A percentile compares a stretch with the other conserved stretches of the same genome.
These are phyloP conservation scores for Cicer pinnatifidum DNA, from an alignment of 306 rosid species.

Conservation along the genomic window DNA sequence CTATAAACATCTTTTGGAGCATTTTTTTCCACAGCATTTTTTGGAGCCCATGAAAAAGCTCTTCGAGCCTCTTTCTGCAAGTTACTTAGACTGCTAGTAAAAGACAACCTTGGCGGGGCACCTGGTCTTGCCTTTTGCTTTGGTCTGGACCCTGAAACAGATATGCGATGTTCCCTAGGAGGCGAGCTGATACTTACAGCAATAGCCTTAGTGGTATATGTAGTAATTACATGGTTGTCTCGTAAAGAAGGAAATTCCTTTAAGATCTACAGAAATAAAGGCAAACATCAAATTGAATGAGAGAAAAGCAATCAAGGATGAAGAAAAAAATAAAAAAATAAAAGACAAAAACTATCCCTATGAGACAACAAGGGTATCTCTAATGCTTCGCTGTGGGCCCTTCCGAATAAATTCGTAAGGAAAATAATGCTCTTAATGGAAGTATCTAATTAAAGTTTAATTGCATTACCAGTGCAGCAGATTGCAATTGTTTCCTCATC, in stretches of 20 bases:
- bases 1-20: constrained; percentile 84
- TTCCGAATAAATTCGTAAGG: constrained; percentile 21
- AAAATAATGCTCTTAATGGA: constrained; percentile 30
- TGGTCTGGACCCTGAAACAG: constrained; percentile 79
- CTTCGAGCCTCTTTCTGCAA: constrained; percentile 95
- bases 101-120: constrained; percentile 66
- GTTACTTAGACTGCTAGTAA: constrained; percentile 86
- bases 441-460: constrained; percentile 40
- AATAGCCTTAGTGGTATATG: constrained; percentile 85
- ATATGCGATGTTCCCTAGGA: constrained; percentile 84
- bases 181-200: constrained; percentile 80
- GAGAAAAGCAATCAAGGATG: constrained; percentile 34
- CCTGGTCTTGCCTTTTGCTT: constrained; percentile 82
- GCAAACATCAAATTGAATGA: constrained; percentile 30
- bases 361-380: constrained; percentile 21
- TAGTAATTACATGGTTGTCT: constrained; percentile 73
- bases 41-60: constrained; percentile 97
- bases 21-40: constrained; percentile 71
- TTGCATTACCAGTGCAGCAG: constrained; percentile 78
- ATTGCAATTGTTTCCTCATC: constrained; percentile 95
- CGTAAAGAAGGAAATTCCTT: constrained; percentile 90
- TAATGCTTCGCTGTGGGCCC: constrained; percentile 21
- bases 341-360: constrained; percentile 24
- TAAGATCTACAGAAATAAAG: constrained; percentile 65
- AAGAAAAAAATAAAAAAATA: constrained; percentile 35